Evolutionary conservation across 257 asterid species (phyloP).

Genomic region (Mentha longifolia): DNA sequence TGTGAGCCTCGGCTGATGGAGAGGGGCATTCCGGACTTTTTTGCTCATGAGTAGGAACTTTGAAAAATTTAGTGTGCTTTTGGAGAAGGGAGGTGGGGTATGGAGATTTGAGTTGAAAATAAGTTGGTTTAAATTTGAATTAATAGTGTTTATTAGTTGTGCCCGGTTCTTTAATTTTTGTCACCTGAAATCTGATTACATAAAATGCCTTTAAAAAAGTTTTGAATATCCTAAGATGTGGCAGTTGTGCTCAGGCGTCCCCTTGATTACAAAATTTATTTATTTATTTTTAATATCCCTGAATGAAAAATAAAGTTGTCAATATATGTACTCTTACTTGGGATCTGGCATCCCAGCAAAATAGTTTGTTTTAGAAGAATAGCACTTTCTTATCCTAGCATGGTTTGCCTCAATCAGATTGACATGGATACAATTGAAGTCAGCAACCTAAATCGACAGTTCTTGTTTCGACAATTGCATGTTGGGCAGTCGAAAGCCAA

Average conservation of each 20-base stretch:
- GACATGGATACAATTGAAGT: conserved; percentile 99
- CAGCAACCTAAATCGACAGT: conserved; percentile 97
- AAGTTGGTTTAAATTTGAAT: neutral
- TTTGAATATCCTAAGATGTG: neutral
- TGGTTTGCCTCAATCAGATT: conserved; percentile 63
- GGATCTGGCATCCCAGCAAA: neutral
- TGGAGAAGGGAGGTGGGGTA: neutral
- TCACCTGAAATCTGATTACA: neutral
- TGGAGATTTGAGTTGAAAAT: conserved; percentile 28
- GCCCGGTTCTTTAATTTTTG: conserved; percentile 11
- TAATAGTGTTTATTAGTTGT: neutral
- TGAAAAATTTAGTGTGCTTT: conserved; percentile 18
- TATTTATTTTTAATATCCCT: neutral
- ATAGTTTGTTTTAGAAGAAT: neutral
- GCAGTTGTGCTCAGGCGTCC: neutral
- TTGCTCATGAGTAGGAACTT: conserved; percentile 1
- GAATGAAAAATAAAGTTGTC: conserved; percentile 15
- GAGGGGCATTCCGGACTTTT: conserved; percentile 21
- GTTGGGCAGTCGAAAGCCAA: conserved; percentile 98
- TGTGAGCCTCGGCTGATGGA: neutral
- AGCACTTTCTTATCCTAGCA: neutral
- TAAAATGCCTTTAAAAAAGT: neutral
- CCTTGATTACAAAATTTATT: conserved; percentile 5
- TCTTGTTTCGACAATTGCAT: conserved; percentile 90
- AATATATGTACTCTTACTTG: neutral